Conservation (phyloP, 78 protist species). For the Tieghemostelium lacteum region DNA sequence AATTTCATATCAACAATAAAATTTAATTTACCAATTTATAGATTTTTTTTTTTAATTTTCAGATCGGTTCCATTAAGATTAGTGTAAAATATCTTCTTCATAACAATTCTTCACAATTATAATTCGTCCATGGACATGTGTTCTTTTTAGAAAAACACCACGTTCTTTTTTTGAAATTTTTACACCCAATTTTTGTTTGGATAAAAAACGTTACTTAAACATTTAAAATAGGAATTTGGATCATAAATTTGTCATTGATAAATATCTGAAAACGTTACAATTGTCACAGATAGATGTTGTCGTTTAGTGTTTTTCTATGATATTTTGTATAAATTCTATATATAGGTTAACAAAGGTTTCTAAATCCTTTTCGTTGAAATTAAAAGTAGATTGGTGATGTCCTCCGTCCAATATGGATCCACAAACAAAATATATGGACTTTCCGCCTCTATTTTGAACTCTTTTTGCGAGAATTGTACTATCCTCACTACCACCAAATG, state of each 20-base stretch:
- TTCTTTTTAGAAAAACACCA: neutral
- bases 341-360: neutral
- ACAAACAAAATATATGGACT: constrained; percentile 1
- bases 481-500: constrained; percentile 53
- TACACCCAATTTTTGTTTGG: no score
- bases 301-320: neutral
- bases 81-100: no score
- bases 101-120: neutral
- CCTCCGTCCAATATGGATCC: constrained; percentile 5
- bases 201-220: no score
- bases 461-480: constrained; percentile 14
- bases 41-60: no score
- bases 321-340: neutral
- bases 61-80: no score
- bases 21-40: no score
- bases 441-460: constrained; percentile 12
- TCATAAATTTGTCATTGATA: no score
- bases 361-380: constrained; percentile 4
- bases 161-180: no score
- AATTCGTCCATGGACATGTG: neutral
- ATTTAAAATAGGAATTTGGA: no score
- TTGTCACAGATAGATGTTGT: no score
- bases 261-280: no score
- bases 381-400: constrained; percentile 41
- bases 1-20: neutral